Evolutionary conservation across 352 stramenopile species (phyloP), one percentile per base, ranked within the genome.

Genomic region (Globisporangium orthogonon): DNA sequence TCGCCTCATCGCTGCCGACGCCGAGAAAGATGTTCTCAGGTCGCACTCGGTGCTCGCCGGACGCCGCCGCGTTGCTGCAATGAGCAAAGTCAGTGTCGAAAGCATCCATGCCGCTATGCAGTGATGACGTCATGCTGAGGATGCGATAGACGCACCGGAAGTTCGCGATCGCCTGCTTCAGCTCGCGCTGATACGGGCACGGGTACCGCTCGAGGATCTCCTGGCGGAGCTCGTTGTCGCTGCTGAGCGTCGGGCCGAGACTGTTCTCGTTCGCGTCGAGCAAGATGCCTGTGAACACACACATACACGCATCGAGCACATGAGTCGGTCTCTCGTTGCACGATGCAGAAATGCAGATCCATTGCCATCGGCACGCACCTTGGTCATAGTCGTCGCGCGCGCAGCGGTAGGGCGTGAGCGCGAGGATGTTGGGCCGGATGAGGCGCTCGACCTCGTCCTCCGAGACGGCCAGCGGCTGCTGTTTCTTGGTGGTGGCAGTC

Each of bases 181-280:
- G 69, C 6, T 86, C 70, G 39, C 76, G 71, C 66, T 98, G 94
- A 62, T 98, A 98, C 1, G 97, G 96, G 70, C 86, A 96, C 39
- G 96, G 96, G 67, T 99, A 98, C 30, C 96, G 88, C 70, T 99
- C 95, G 29, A 99, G 71, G 43, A 86, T 60, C 54, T 86, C 81
- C 49, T 68, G 66, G 49, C 85, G 76, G 4, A 91, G 67, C 54
- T 86, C 63, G 45, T 96, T 67, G 48, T 87, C 74, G 39, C 82
- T 83, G 18, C 79, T 72, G 30, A 97, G 66, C 1, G 94, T 83
- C 14, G 97, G 91, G 0, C 97, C 96, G 31, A 97, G 83, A 52
- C 92, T 97, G 77, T 99, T 99, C 76, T 99, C 97, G 60, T 99
- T 99, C 50, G 96, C 97, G 74, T 99, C 97, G 59, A 99, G 77